Evolutionary conservation across 192 early-diverging fungal species (phyloP).

Genomic region (Spinellus fusiger): DNA sequence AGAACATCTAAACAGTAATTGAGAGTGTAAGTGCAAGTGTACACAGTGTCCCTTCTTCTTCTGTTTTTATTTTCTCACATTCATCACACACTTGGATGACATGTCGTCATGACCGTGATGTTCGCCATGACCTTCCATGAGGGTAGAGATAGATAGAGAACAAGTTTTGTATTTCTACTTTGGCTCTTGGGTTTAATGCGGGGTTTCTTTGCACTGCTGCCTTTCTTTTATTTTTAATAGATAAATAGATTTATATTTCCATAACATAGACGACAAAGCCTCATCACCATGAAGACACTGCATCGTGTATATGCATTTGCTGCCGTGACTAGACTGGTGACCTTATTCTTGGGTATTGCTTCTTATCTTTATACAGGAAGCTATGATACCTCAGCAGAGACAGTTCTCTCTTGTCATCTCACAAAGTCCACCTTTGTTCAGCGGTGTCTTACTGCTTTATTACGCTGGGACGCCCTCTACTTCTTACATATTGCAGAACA

Average conservation of each 20-base stretch:
- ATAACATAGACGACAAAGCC: too few relatives aligned
- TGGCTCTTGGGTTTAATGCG: not conserved
- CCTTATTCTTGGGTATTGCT: not conserved
- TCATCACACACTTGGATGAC: slow-evolving; percentile 49
- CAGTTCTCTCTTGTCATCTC: not conserved
- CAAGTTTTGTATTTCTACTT: not conserved
- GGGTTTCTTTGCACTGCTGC: not conserved
- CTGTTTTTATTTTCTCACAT: slow-evolving; percentile 16
- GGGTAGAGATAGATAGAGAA: not conserved
- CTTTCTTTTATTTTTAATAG: not conserved
- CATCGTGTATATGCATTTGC: slow-evolving; percentile 8
- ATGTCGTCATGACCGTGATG: slow-evolving; percentile 12
- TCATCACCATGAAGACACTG: not conserved
- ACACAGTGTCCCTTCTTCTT: not conserved
- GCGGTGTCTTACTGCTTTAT: slow-evolving; percentile 39
- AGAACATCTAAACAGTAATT: slow-evolving; percentile 60
- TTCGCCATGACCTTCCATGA: slow-evolving; percentile 4
- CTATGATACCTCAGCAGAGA: slow-evolving; percentile 15
- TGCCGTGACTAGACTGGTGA: not conserved
- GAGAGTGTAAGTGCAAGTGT: not conserved
- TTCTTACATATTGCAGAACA: slow-evolving; percentile 71
- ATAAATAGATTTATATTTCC: too few relatives aligned
- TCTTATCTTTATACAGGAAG: slow-evolving; percentile 8
- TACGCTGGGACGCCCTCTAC: slow-evolving; percentile 90
- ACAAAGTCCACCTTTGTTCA: not conserved